phyloP scores from a whole-genome alignment of 2,329 filamentous ascomycete species.

The Parafenestella ontariensis region DNA sequence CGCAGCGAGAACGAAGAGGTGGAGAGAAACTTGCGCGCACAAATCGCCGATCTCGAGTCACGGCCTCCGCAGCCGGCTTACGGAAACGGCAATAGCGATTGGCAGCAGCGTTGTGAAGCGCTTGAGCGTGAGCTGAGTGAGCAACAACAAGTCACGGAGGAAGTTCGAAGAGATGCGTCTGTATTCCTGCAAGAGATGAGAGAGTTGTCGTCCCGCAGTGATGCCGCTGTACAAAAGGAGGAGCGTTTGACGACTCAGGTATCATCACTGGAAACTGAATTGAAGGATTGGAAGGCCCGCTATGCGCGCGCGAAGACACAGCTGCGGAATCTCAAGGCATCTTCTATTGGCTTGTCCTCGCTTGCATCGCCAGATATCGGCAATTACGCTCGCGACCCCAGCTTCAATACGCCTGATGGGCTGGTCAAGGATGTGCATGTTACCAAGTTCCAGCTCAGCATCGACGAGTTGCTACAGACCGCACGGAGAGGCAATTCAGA shows the following conservation, averaged over 20 bases:
- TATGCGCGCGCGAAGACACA: constrained; percentile 91
- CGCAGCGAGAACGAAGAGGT: constrained; percentile 71
- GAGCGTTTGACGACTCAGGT: constrained; percentile 78
- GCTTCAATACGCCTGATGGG: constrained; percentile 74
- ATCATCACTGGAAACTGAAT: constrained; percentile 78
- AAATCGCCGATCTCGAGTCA: constrained; percentile 62
- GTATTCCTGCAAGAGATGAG: constrained; percentile 90
- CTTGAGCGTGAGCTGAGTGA: constrained; percentile 70
- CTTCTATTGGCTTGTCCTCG: constrained; percentile 76
- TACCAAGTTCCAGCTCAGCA: constrained; percentile 91
- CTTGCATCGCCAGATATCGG: constrained; percentile 67
- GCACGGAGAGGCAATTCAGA: constrained; percentile 77
- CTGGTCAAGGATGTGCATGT: constrained; percentile 90
- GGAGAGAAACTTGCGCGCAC: constrained; percentile 67
- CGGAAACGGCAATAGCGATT: constrained; percentile 35
- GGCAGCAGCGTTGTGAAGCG: constrained; percentile 49
- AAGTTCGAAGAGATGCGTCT: constrained; percentile 84
- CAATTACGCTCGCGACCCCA: constrained; percentile 69
- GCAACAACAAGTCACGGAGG: constrained; percentile 83
- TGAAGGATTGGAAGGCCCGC: constrained; percentile 87
- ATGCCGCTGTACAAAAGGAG: constrained; percentile 80
- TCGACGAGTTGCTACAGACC: constrained; percentile 85
- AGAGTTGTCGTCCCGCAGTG: constrained; percentile 79
- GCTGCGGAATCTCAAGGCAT: constrained; percentile 78
- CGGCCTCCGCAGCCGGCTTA: constrained; percentile 30